Conservation (phyloP, 208 protist genomes). For the Trypanosoma cruzi region DNA sequence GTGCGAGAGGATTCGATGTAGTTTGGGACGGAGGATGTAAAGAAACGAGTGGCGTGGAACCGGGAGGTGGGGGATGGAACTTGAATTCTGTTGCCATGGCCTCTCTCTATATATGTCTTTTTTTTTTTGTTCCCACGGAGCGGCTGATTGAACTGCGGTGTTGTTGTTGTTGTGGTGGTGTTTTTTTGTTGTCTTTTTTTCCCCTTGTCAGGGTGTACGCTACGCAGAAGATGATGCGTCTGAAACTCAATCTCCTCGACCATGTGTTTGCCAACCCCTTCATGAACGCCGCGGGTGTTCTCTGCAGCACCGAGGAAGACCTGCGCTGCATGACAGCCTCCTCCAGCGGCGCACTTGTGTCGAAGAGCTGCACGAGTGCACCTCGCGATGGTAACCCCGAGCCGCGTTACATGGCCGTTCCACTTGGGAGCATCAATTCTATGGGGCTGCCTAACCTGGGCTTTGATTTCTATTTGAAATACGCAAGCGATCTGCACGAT, state of each 20-base stretch:
- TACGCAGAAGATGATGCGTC: conserved; percentile 48
- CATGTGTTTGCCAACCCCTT: conserved; percentile 80
- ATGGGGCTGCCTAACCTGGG: conserved; percentile 90
- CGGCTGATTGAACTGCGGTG: conserved; percentile 3
- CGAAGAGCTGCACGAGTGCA: conserved; percentile 86
- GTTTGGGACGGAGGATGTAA: too few species aligned
- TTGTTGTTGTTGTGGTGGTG: conserved; percentile 15
- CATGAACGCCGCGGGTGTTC: conserved; percentile 89
- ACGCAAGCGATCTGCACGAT: conserved; percentile 42
- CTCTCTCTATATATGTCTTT: background rate
- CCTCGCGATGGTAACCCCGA: conserved; percentile 77
- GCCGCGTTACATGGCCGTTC: conserved; percentile 71
- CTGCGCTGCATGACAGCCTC: conserved; percentile 58
- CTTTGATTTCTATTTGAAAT: conserved; percentile 75
- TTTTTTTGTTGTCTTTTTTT: conserved; percentile 22
- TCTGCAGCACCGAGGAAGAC: conserved; percentile 73
- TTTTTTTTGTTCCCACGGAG: conserved; percentile 12
- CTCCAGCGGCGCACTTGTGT: conserved; percentile 67
- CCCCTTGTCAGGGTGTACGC: background rate
- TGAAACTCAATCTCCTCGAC: conserved; percentile 61
- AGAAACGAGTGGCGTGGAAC: background rate
- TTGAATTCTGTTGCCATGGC: background rate
- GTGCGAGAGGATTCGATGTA: too few species aligned
- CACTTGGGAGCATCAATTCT: conserved; percentile 88
- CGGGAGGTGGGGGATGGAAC: too few species aligned